Percentiles rank a stretch among this genome's conserved stretches.
These are phyloP conservation scores for Dendrostoma leiphaemia DNA, from an alignment of 2,329 filamentous ascomycete species.

Conservation along the genomic window DNA sequence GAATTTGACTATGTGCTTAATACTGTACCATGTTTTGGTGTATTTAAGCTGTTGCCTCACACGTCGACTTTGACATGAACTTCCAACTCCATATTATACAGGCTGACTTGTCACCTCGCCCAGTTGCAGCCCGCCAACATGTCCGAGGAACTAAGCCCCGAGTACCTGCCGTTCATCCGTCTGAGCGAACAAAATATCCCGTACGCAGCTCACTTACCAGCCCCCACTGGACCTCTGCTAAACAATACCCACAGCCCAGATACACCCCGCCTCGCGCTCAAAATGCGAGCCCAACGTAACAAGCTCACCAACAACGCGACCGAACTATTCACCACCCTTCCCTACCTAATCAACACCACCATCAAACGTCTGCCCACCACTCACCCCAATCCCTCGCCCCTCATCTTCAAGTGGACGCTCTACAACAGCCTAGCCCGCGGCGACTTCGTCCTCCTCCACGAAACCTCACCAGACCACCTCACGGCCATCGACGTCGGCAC, in stretches of 20 bases:
- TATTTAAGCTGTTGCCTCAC: too few species aligned
- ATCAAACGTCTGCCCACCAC: not conserved
- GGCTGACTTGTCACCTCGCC: too few species aligned
- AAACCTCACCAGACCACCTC: not conserved
- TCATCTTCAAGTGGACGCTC: not conserved
- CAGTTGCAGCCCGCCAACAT: too few species aligned
- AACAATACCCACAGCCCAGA: not conserved
- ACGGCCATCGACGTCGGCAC: not conserved
- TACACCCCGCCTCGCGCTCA: not conserved
- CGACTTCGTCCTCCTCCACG: not conserved
- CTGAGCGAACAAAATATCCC: not conserved
- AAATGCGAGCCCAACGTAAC: not conserved
- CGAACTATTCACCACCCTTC: not conserved
- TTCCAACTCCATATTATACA: too few species aligned
- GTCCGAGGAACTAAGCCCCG: not conserved
- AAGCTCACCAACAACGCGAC: not conserved
- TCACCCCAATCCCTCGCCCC: not conserved
- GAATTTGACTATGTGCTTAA: too few species aligned
- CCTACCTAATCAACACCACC: not conserved
- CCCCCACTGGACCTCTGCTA: not conserved
- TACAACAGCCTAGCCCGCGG: not conserved
- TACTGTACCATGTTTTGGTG: too few species aligned
- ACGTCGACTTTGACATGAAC: too few species aligned
- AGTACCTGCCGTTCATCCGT: not conserved
- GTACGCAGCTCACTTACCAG: not conserved